These are phyloP conservation scores for Alternaria longipes DNA, from an alignment of 2,329 filamentous ascomycete genomes.

Conservation along the genomic window DNA sequence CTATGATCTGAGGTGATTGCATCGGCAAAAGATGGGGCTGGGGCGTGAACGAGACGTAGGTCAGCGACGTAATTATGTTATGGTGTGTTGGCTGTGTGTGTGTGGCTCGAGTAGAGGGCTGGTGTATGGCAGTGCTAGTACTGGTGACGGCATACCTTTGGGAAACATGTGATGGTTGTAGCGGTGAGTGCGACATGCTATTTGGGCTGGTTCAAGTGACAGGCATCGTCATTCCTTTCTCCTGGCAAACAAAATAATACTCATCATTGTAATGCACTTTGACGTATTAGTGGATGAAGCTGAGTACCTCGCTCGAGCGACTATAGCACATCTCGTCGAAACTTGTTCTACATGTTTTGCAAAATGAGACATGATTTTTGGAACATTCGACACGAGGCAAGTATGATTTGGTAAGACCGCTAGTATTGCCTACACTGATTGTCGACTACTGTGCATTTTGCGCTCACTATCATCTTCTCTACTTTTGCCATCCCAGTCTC, in stretches of 20 bases:
- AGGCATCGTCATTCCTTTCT: not conserved
- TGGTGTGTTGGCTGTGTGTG: not conserved
- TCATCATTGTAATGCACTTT: not conserved
- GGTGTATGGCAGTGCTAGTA: not conserved
- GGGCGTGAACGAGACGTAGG: not conserved
- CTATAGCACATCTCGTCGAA: not conserved
- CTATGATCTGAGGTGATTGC: constrained; percentile 1
- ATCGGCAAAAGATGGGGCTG: not conserved
- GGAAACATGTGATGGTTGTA: not conserved
- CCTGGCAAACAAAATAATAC: not conserved
- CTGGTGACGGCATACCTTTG: not conserved
- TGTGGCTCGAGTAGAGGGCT: not conserved
- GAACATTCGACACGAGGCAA: not conserved
- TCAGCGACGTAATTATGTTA: not conserved
- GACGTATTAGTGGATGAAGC: not conserved
- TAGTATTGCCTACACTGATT: not conserved
- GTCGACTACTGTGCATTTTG: not conserved
- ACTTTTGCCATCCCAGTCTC: not conserved
- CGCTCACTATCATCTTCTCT: not conserved
- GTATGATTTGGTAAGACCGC: not conserved
- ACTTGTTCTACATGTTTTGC: not conserved
- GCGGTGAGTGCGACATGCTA: not conserved
- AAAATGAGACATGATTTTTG: not conserved
- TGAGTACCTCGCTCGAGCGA: not conserved
- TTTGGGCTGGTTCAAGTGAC: not conserved